phyloP scores from a whole-genome alignment of 2,329 filamentous ascomycete genomes.

The Cladophialophora chaetospira region DNA sequence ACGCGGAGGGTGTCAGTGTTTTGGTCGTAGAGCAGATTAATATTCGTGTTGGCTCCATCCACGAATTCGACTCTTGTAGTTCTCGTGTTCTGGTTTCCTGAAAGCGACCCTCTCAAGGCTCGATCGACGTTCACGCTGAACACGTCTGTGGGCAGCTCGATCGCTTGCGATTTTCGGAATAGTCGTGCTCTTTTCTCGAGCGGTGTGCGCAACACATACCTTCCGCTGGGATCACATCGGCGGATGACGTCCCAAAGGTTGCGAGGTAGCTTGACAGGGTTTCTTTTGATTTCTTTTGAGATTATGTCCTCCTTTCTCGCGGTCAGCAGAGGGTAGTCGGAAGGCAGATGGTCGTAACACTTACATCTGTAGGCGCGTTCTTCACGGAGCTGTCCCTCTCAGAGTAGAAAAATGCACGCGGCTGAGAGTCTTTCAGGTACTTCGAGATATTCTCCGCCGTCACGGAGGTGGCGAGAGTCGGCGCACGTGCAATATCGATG shows the following conservation, averaged over 20 bases:
- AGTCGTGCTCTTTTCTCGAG: constrained; percentile 20
- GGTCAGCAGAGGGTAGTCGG: not conserved
- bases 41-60: constrained; percentile 20
- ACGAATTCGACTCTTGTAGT: constrained; percentile 26
- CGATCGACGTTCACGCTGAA: constrained; percentile 28
- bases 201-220: constrained; percentile 9
- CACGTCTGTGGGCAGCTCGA: not conserved
- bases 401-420: constrained; percentile 10
- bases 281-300: constrained; percentile 4
- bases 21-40: constrained; percentile 28
- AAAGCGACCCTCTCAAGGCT: constrained; percentile 28
- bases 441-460: constrained; percentile 29
- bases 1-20: constrained; percentile 22
- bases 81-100: constrained; percentile 22
- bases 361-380: not conserved
- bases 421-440: constrained; percentile 1
- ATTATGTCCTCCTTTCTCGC: constrained; percentile 9
- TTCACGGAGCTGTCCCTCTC: not conserved
- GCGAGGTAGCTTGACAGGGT: constrained; percentile 9
- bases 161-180: constrained; percentile 18
- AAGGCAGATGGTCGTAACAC: not conserved
- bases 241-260: constrained; percentile 17
- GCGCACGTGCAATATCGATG: constrained; percentile 26
- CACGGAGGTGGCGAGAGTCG: constrained; percentile 10
- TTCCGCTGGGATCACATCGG: not conserved